Percentiles rank a stretch among this genome's conserved stretches.
phyloP scores from a whole-genome alignment of 768 basidiomycete genomes.

The Strobilomyces dryophilus region DNA sequence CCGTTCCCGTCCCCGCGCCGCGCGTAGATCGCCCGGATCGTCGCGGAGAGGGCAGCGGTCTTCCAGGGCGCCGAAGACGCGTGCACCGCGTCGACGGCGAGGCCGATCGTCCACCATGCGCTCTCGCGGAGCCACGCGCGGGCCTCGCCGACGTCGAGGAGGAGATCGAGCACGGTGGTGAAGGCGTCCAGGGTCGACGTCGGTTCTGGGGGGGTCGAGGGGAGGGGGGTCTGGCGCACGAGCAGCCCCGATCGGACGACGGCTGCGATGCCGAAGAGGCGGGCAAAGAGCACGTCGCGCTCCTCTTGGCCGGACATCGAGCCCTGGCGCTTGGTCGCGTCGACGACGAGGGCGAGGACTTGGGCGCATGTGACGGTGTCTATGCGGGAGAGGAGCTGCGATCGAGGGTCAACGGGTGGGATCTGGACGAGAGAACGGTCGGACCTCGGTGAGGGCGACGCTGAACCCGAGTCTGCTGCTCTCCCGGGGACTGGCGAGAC shows the following conservation, averaged over 20 bases:
- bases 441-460: slow-evolving; percentile 91
- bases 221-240: slow-evolving; percentile 54
- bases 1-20: slow-evolving; percentile 2
- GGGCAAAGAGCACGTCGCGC: slow-evolving; percentile 87
- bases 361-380: slow-evolving; percentile 74
- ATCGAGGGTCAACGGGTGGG: not conserved
- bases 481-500: slow-evolving; percentile 88
- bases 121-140: slow-evolving; percentile 92
- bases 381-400: slow-evolving; percentile 73
- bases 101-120: slow-evolving; percentile 77
- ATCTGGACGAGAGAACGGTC: slow-evolving; percentile 18
- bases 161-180: slow-evolving; percentile 50
- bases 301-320: slow-evolving; percentile 90
- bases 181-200: slow-evolving; percentile 60
- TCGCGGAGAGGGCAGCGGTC: slow-evolving; percentile 50
- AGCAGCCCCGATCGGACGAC: slow-evolving; percentile 84
- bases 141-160: slow-evolving; percentile 69
- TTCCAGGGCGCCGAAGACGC: slow-evolving; percentile 68
- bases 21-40: slow-evolving; percentile 49
- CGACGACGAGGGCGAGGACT: slow-evolving; percentile 69
- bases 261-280: slow-evolving; percentile 84
- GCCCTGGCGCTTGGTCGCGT: slow-evolving; percentile 64
- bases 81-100: slow-evolving; percentile 58
- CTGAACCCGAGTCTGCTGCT: slow-evolving; percentile 94
- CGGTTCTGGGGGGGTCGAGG: slow-evolving; percentile 34